Evolutionary conservation across 768 basidiomycete genomes (phyloP).

Genomic region (Amanita inopinata): DNA sequence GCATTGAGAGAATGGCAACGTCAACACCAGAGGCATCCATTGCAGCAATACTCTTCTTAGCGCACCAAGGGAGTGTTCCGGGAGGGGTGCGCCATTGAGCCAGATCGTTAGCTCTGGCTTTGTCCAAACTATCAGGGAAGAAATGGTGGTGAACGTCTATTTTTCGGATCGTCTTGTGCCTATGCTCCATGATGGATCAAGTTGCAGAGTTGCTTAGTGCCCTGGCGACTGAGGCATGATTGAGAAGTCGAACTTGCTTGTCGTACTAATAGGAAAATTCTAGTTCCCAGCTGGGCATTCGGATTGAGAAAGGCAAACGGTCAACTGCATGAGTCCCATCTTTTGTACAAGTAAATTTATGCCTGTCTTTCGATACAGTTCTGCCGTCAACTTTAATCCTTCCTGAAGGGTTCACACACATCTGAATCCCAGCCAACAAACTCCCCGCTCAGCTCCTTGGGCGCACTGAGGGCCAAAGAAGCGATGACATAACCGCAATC

Average conservation of each 20-base stretch:
- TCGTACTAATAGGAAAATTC: too few species aligned
- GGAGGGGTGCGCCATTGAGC: constrained; percentile 56
- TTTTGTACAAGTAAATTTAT: too few species aligned
- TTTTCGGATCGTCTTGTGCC: constrained; percentile 15
- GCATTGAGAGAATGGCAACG: constrained; percentile 57
- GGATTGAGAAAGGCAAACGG: not conserved
- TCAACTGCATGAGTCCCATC: not conserved
- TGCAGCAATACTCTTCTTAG: constrained; percentile 43
- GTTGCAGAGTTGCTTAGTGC: too few species aligned
- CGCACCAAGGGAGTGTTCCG: constrained; percentile 59
- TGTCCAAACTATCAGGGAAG: constrained; percentile 45
- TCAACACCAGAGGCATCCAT: constrained; percentile 56
- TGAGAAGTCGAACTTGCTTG: too few species aligned
- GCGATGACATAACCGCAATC: constrained; percentile 76
- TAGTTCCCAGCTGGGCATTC: too few species aligned
- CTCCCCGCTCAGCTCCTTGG: constrained; percentile 54
- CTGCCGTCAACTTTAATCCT: constrained; percentile 11
- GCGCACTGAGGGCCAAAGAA: constrained; percentile 56
- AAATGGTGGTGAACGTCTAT: constrained; percentile 78
- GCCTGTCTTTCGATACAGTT: not conserved
- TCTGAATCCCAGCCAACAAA: constrained; percentile 79
- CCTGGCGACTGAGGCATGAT: too few species aligned
- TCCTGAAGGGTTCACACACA: constrained; percentile 49
- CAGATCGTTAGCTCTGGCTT: constrained; percentile 31
- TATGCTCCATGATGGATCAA: too few species aligned